Percentiles rank a stretch among this genome's conserved stretches.
Conservation (phyloP, 257 asterid species). For the Linderniella brevidens region DNA sequence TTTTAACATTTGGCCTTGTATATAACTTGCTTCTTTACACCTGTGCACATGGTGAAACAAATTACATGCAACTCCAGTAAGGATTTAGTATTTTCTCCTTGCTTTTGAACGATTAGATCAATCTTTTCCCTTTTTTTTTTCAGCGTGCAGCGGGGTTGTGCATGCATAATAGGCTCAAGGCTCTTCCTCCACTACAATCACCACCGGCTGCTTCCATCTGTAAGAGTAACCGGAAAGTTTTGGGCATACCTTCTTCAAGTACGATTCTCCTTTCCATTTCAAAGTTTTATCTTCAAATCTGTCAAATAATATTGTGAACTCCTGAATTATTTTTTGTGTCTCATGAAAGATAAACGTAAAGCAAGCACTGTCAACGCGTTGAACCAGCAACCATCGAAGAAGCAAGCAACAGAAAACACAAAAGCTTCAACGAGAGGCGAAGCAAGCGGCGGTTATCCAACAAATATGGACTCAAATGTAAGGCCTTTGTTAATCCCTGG, state of each 20-base stretch:
- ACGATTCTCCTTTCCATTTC: constrained; percentile 17
- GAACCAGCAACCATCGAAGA: constrained; percentile 73
- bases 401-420: constrained; percentile 37
- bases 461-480: constrained; percentile 24
- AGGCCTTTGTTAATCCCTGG: constrained; percentile 27
- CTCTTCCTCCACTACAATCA: constrained; percentile 42
- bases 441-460: constrained; percentile 22
- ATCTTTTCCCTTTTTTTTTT: constrained; percentile 14
- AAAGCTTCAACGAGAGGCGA: constrained; percentile 30
- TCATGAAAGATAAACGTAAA: constrained; percentile 51
- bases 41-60: too few relatives aligned
- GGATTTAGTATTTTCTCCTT: neutral
- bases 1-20: too few relatives aligned
- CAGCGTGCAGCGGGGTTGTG: constrained; percentile 88
- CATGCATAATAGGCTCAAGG: constrained; percentile 56
- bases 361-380: constrained; percentile 47
- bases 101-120: constrained; percentile 2
- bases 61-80: too few relatives aligned
- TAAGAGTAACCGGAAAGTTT: constrained; percentile 39
- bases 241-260: constrained; percentile 32
- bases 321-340: constrained; percentile 1
- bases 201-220: constrained; percentile 29
- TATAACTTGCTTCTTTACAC: too few relatives aligned
- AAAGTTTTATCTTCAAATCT: neutral
- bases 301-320: neutral